These are phyloP conservation scores for Aureobasidium sp. DNA, from an alignment of 2,329 filamentous ascomycete species.

Conservation along the genomic window DNA sequence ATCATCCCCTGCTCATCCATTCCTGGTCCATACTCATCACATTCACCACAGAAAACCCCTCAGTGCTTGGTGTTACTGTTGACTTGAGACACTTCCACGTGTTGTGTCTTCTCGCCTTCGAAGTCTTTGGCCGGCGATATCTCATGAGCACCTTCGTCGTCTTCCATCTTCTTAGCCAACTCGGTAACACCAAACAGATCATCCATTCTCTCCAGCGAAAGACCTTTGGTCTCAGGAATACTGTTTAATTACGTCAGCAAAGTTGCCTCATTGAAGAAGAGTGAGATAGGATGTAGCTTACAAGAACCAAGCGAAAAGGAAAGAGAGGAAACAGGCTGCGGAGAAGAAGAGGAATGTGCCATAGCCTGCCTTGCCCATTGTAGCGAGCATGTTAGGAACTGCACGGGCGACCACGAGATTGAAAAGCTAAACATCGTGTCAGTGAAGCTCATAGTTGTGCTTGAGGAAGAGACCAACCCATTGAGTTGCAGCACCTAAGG, in stretches of 20 bases:
- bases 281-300: slow-evolving; percentile 61
- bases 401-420: slow-evolving; percentile 77
- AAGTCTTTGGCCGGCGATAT: neutral
- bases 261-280: neutral
- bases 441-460: neutral
- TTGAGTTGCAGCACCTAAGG: slow-evolving; percentile 73
- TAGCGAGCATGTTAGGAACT: slow-evolving; percentile 72
- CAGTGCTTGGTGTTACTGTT: neutral
- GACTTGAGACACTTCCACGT: slow-evolving; percentile 4
- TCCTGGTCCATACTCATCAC: neutral
- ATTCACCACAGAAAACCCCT: neutral
- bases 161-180: slow-evolving; percentile 23
- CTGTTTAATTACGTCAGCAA: neutral
- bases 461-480: slow-evolving; percentile 23
- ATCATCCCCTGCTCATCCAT: neutral
- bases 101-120: neutral
- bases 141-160: slow-evolving; percentile 16
- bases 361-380: slow-evolving; percentile 54
- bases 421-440: slow-evolving; percentile 60
- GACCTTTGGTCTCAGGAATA: slow-evolving; percentile 77
- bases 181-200: slow-evolving; percentile 33
- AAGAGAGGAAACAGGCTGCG: slow-evolving; percentile 71
- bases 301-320: slow-evolving; percentile 71
- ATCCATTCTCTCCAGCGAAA: slow-evolving; percentile 34
- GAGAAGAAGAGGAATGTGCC: slow-evolving; percentile 76